phyloP scores from a whole-genome alignment of 352 stramenopile genomes.

The Hyaloperonospora brassicae region DNA sequence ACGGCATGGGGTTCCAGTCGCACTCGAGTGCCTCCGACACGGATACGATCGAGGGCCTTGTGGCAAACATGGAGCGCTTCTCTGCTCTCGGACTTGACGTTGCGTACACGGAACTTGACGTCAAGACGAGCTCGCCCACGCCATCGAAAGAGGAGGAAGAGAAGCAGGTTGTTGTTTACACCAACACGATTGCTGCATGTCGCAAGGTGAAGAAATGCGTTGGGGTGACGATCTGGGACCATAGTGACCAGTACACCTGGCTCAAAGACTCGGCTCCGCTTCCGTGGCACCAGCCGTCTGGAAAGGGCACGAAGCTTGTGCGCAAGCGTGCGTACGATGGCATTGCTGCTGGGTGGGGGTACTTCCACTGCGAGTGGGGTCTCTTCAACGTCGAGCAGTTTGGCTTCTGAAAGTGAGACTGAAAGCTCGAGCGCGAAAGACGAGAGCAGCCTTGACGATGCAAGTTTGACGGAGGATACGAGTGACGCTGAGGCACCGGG shows the following conservation, averaged over 20 bases:
- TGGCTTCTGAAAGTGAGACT: too few species aligned
- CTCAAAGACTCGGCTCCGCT: conserved; percentile 16
- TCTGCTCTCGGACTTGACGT: conserved; percentile 23
- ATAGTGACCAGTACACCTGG: conserved; percentile 26
- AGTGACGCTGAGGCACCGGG: too few species aligned
- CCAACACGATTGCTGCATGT: conserved; percentile 19
- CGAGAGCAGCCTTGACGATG: too few species aligned
- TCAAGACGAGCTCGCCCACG: conserved; percentile 13
- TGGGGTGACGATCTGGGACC: conserved; percentile 24
- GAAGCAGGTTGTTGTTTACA: conserved; percentile 16
- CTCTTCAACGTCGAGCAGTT: not conserved
- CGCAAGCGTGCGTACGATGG: conserved; percentile 23
- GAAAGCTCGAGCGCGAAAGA: too few species aligned
- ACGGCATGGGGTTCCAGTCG: conserved; percentile 24
- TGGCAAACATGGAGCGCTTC: conserved; percentile 19
- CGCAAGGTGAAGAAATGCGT: conserved; percentile 22
- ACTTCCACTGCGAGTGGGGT: not conserved
- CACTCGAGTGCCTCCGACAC: conserved; percentile 9
- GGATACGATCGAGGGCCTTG: conserved; percentile 12
- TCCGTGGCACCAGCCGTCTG: conserved; percentile 20
- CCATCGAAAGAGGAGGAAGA: conserved; percentile 9
- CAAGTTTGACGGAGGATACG: too few species aligned
- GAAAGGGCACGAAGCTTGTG: conserved; percentile 11
- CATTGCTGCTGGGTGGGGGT: conserved; percentile 21
- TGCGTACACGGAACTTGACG: conserved; percentile 23